These are phyloP conservation scores for Guyanaporus albipodus DNA, from an alignment of 768 basidiomycete species.

Conservation along the genomic window DNA sequence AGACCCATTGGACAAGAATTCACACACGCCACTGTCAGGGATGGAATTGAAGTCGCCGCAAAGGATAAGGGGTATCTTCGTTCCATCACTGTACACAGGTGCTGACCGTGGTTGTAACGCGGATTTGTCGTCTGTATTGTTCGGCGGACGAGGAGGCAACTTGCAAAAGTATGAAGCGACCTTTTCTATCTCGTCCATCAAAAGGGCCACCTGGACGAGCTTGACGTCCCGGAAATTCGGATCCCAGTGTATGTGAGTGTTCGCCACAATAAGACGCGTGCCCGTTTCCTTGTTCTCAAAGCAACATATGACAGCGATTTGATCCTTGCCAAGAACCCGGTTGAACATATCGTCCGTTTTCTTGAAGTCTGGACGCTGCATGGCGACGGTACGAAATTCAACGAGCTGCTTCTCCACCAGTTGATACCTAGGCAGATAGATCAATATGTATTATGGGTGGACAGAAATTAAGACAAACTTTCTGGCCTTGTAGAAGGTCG, in stretches of 20 bases:
- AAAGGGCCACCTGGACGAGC: constrained; percentile 89
- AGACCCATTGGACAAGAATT: constrained; percentile 75
- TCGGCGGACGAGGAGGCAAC: constrained; percentile 64
- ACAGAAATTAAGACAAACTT: constrained; percentile 53
- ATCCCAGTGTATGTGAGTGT: constrained; percentile 93
- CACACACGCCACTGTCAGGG: constrained; percentile 84
- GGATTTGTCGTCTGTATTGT: constrained; percentile 25
- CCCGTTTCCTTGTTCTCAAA: constrained; percentile 87
- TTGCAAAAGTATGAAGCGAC: constrained; percentile 79
- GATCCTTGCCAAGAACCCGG: constrained; percentile 90
- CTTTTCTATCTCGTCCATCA: constrained; percentile 92
- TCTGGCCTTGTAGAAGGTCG: constrained; percentile 87
- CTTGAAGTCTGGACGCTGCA: constrained; percentile 91
- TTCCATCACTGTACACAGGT: constrained; percentile 75
- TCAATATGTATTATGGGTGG: constrained; percentile 1
- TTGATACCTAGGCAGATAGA: constrained; percentile 61
- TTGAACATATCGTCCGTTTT: constrained; percentile 99
- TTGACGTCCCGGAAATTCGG: constrained; percentile 93
- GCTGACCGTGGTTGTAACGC: constrained; percentile 41
- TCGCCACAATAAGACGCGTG: constrained; percentile 83
- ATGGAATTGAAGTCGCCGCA: constrained; percentile 97
- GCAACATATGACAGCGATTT: constrained; percentile 83
- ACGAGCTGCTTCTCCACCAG: constrained; percentile 91
- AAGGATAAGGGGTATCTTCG: constrained; percentile 86
- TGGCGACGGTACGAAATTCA: constrained; percentile 90